Evolutionary conservation across 768 basidiomycete genomes (phyloP), one percentile per base, ranked within the genome.

Genomic region (Podaxis rugospora): DNA sequence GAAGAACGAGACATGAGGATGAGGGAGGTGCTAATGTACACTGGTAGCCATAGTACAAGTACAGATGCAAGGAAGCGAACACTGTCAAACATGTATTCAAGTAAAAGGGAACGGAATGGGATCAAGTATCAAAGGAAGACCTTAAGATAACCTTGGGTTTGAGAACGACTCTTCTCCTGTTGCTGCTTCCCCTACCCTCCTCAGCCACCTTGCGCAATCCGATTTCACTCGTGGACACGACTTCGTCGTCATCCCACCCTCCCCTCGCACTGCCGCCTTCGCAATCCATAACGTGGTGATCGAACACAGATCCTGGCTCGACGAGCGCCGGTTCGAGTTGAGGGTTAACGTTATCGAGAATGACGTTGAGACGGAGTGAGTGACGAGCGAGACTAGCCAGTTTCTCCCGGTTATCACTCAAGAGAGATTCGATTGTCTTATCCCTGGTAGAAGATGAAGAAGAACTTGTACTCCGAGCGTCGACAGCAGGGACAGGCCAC

Each of bases 191-290:
- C 11, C 47, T 7, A 49, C 52, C 14, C 23, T 57, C 46, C 46
- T 27, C 59, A 27, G 59, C 51, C 5, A 50, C 58, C 13, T 52
- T 57, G 46, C 62, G 66, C 53, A 77, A 62, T 36, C 76, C 76
- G 27, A 77, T 54, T 10, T 70, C 74, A 23, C 72, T 66, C 11
- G 71, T 73, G 49, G 73, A 74, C 16, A 75, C 62, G 16, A 75
- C 71, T 46, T 73, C 60, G 10, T 53, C 54, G 1, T 56, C 55
- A 27, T 62, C 53, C 42, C 42, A 44, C 16, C 18, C 9, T 18
- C 42, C 16, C 18, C 54, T 5, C 39, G 46, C 42, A 21, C 63
- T 51, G n/a, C 42, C 61, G 14, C 64, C 63, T n/a, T 65, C 69
- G 53, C 75, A 70, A n/a, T 68, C 69, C 72, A 75, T 75, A 11